These are phyloP conservation scores for Sclerotinia sclerotiorum DNA, from an alignment of 2,329 filamentous ascomycete genomes.

Conservation along the genomic window DNA sequence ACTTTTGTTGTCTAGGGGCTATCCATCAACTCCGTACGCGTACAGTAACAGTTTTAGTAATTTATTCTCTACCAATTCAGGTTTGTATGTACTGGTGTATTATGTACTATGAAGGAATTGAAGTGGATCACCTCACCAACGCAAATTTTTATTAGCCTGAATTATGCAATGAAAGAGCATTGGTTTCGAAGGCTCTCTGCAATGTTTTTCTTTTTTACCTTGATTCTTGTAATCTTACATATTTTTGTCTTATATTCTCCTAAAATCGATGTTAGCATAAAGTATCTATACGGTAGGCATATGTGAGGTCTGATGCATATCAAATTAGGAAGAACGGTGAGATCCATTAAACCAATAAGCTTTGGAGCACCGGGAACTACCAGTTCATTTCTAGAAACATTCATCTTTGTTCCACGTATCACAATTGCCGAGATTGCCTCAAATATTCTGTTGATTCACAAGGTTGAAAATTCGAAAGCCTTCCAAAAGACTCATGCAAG, in stretches of 20 bases:
- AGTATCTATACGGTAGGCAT: too few relatives aligned
- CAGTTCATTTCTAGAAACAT: background rate
- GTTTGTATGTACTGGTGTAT: background rate
- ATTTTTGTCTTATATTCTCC: background rate
- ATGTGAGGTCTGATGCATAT: too few relatives aligned
- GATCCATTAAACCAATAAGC: too few relatives aligned
- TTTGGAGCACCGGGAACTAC: too few relatives aligned
- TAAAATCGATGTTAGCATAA: too few relatives aligned
- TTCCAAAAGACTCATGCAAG: background rate
- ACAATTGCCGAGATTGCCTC: constrained; percentile 1
- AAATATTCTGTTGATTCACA: background rate
- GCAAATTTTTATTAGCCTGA: background rate
- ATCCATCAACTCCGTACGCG: background rate
- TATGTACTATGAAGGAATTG: too few relatives aligned
- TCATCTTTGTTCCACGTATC: background rate
- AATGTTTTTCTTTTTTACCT: background rate
- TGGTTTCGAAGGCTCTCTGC: background rate
- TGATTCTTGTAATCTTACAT: background rate
- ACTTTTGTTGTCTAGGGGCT: background rate
- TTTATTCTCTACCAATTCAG: background rate
- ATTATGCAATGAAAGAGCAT: constrained; percentile 8
- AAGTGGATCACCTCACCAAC: background rate
- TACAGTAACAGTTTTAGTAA: background rate
- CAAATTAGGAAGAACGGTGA: too few relatives aligned
- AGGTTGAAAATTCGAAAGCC: background rate